Conservation (phyloP, 2,329 filamentous ascomycete species). For the Pochonia chlamydosporia region DNA sequence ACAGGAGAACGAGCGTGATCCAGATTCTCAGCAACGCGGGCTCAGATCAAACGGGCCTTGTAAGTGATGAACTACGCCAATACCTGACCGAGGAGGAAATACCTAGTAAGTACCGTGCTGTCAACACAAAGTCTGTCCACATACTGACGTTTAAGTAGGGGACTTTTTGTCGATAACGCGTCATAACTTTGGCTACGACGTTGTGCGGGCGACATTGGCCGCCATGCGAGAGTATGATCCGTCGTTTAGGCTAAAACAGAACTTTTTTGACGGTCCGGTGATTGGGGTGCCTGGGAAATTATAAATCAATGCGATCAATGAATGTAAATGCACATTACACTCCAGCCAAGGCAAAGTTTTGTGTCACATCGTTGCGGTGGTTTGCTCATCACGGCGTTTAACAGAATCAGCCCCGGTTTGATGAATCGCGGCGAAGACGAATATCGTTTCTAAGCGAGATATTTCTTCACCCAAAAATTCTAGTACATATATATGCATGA, state of each 20-base stretch:
- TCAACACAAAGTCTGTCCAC: neutral
- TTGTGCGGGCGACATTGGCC: conserved; percentile 11
- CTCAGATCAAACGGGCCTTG: conserved; percentile 22
- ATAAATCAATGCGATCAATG: conserved; percentile 18
- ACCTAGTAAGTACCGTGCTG: conserved; percentile 20
- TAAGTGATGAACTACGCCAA: conserved; percentile 20
- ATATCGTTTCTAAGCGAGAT: no score
- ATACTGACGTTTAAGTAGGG: neutral
- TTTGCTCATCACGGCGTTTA: no score
- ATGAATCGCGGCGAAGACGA: no score
- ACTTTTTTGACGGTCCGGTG: conserved; percentile 17
- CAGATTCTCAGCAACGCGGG: conserved; percentile 34
- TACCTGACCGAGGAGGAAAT: conserved; percentile 22
- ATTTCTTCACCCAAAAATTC: no score
- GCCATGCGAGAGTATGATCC: conserved; percentile 15
- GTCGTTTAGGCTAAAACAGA: conserved; percentile 11
- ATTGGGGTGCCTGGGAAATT: conserved; percentile 9
- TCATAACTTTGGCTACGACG: conserved; percentile 16
- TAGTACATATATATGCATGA: no score
- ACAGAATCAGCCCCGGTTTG: no score
- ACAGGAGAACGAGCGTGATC: conserved; percentile 25
- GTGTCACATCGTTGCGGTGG: no score
- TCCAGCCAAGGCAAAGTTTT: no score
- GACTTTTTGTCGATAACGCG: neutral
- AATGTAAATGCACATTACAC: no score